Conservation (phyloP, 2,329 filamentous ascomycete genomes). For the Falciphora oryzae region DNA sequence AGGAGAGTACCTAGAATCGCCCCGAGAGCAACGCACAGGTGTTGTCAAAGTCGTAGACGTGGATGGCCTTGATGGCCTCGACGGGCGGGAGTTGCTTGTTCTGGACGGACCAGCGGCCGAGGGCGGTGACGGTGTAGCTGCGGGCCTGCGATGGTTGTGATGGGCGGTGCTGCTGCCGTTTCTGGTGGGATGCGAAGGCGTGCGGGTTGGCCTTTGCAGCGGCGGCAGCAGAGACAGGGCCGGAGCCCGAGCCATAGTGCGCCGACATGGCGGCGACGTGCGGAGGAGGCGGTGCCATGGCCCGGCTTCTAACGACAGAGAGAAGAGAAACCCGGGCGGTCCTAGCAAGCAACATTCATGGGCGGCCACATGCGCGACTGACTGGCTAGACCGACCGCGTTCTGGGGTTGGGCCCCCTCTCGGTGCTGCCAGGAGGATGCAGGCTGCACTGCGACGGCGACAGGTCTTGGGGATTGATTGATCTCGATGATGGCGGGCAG, state of each 20-base stretch:
- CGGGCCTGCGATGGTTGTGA: background rate
- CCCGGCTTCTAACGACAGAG: background rate
- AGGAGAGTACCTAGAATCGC: background rate
- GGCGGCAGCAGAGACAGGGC: background rate
- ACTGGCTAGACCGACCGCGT: background rate
- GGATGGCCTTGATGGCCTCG: constrained; percentile 68
- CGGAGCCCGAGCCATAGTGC: constrained; percentile 8
- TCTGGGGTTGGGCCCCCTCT: background rate
- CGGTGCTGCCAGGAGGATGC: no score
- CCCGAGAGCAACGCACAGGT: constrained; percentile 54
- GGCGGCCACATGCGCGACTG: background rate
- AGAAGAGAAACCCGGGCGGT: background rate
- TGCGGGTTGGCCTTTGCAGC: constrained; percentile 3
- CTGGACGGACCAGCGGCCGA: constrained; percentile 80
- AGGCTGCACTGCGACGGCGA: background rate
- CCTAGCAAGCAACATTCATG: constrained; percentile 11
- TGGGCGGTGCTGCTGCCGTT: background rate
- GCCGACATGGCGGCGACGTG: constrained; percentile 2
- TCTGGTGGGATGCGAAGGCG: background rate
- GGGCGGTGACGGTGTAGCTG: constrained; percentile 60
- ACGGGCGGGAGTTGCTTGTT: constrained; percentile 56
- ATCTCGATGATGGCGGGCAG: background rate
- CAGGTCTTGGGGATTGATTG: background rate
- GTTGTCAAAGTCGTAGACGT: constrained; percentile 98
- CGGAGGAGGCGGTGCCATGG: constrained; percentile 5